Evolutionary conservation across 1,284 basidiomycete genomes (phyloP).

Genomic region (Pisolithus thermaeus): DNA sequence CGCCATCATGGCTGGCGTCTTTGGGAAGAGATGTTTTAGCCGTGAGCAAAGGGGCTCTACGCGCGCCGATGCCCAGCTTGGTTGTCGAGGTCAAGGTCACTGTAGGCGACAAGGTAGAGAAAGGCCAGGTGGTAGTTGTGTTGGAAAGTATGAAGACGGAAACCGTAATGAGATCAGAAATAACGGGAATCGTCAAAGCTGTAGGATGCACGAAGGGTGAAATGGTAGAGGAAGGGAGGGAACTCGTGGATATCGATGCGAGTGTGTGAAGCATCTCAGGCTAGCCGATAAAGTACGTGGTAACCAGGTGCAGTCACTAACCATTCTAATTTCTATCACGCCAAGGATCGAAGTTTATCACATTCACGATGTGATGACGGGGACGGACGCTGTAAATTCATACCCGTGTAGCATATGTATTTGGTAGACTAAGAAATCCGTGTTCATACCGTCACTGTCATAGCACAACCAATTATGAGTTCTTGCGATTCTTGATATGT

Average conservation of each 20-base stretch:
- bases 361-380: too few relatives aligned
- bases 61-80: slow-evolving; percentile 86
- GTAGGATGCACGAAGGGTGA: slow-evolving; percentile 78
- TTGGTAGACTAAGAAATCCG: too few relatives aligned
- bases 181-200: slow-evolving; percentile 60
- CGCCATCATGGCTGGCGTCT: slow-evolving; percentile 62
- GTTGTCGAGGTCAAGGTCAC: slow-evolving; percentile 81
- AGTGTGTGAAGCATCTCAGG: slow-evolving; percentile 8
- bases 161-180: slow-evolving; percentile 73
- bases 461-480: too few relatives aligned
- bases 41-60: slow-evolving; percentile 49
- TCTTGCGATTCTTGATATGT: too few relatives aligned
- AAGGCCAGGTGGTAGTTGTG: slow-evolving; percentile 76
- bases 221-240: slow-evolving; percentile 84
- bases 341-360: too few relatives aligned
- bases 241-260: slow-evolving; percentile 64
- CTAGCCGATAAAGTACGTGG: too few relatives aligned
- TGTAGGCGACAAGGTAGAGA: slow-evolving; percentile 72
- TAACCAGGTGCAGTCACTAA: too few relatives aligned
- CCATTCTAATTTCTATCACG: too few relatives aligned
- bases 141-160: slow-evolving; percentile 97
- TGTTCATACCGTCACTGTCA: too few relatives aligned
- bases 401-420: too few relatives aligned
- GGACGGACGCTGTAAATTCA: too few relatives aligned
- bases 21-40: slow-evolving; percentile 51